These are phyloP conservation scores for Cochlearia excelsa DNA, from an alignment of 345 rosid species.

Conservation along the genomic window DNA sequence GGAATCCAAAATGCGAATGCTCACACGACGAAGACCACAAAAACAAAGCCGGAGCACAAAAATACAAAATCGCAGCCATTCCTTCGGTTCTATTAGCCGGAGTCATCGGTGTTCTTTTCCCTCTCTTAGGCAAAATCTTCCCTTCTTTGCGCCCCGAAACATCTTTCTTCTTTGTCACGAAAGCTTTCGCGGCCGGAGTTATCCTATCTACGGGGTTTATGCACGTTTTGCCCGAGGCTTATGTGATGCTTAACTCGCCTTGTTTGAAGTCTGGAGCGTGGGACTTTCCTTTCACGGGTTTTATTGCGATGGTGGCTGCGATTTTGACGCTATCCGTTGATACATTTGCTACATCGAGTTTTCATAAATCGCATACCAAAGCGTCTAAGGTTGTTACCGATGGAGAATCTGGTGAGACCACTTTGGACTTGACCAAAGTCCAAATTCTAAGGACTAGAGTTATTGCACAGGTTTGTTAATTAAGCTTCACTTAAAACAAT, in stretches of 20 bases:
- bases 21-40: slow-evolving; percentile 30
- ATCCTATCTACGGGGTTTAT: slow-evolving; percentile 46
- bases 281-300: slow-evolving; percentile 50
- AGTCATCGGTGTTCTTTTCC: slow-evolving; percentile 29
- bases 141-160: slow-evolving; percentile 40
- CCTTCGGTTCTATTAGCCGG: slow-evolving; percentile 28
- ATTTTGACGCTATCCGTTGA: slow-evolving; percentile 44
- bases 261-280: slow-evolving; percentile 38
- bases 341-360: slow-evolving; percentile 42
- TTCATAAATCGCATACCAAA: slow-evolving; percentile 39
- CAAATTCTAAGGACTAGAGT: slow-evolving; percentile 45
- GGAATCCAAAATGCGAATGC: slow-evolving; percentile 27
- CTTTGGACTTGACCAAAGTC: slow-evolving; percentile 5
- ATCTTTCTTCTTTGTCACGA: slow-evolving; percentile 39
- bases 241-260: slow-evolving; percentile 37
- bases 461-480: slow-evolving; percentile 46
- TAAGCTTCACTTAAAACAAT: background rate
- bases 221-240: slow-evolving; percentile 49
- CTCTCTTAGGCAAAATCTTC: slow-evolving; percentile 32
- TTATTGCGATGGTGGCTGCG: slow-evolving; percentile 47
- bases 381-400: slow-evolving; percentile 9
- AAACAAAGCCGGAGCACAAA: slow-evolving; percentile 28
- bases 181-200: slow-evolving; percentile 56
- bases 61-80: slow-evolving; percentile 36
- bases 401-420: slow-evolving; percentile 29